Conservation (phyloP, 78 protist genomes). For the Corallochytrium limacisporum region DNA sequence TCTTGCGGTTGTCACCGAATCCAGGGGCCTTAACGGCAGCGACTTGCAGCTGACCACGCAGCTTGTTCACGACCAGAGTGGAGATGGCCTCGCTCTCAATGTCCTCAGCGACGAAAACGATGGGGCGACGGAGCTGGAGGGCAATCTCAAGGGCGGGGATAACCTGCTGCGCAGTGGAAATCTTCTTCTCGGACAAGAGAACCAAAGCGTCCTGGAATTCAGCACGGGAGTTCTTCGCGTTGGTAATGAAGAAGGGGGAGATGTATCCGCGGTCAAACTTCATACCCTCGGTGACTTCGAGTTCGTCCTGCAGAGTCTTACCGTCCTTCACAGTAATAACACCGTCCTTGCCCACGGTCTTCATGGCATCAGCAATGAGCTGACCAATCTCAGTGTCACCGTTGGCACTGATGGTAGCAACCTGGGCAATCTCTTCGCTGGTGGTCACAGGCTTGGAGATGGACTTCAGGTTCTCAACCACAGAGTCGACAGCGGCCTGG, state of each 20-base stretch:
- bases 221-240: background rate
- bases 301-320: conserved; percentile 82
- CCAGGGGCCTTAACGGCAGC: conserved; percentile 97
- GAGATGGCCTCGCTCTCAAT: conserved; percentile 87
- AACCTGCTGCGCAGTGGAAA: conserved; percentile 53
- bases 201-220: conserved; percentile 23
- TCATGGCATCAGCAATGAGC: conserved; percentile 93
- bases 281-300: conserved; percentile 95
- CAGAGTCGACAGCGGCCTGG: conserved; percentile 67
- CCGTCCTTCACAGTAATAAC: conserved; percentile 98
- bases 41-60: conserved; percentile 59
- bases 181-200: conserved; percentile 46
- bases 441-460: conserved; percentile 73
- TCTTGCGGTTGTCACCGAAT: conserved; percentile 93
- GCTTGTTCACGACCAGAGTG: conserved; percentile 80
- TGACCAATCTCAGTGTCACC: conserved; percentile 87
- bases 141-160: conserved; percentile 74
- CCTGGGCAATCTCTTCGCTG: conserved; percentile 81
- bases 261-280: conserved; percentile 92
- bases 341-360: conserved; percentile 95
- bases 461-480: conserved; percentile 52
- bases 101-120: conserved; percentile 90
- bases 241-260: conserved; percentile 89
- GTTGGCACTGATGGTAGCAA: conserved; percentile 98
- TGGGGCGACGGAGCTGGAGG: conserved; percentile 39